phyloP scores from a whole-genome alignment of 495 filamentous ascomycete species.

The Cladorrhinum samala region DNA sequence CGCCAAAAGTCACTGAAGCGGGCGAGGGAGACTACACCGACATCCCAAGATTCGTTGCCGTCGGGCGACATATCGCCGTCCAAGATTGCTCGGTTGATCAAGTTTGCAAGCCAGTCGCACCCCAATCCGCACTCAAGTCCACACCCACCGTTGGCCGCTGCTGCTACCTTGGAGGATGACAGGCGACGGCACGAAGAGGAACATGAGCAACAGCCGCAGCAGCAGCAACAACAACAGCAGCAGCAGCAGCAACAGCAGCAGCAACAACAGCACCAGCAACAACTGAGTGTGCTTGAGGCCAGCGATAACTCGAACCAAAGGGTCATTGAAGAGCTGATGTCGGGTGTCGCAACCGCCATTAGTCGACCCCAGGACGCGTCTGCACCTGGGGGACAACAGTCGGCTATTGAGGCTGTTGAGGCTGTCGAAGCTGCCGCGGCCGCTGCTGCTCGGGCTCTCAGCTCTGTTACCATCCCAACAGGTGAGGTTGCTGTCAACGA shows the following conservation, averaged over 20 bases:
- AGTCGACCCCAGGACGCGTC: slow-evolving; percentile 44
- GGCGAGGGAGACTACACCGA: slow-evolving; percentile 40
- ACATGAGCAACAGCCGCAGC: slow-evolving; percentile 34
- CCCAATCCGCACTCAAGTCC: background rate
- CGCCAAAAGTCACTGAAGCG: slow-evolving; percentile 44
- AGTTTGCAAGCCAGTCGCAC: slow-evolving; percentile 40
- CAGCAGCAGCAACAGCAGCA: too few species aligned
- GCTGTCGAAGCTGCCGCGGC: slow-evolving; percentile 39
- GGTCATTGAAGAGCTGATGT: slow-evolving; percentile 50
- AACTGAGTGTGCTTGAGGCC: slow-evolving; percentile 29
- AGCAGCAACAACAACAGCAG: too few species aligned
- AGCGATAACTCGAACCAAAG: slow-evolving; percentile 50
- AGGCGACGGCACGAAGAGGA: slow-evolving; percentile 45
- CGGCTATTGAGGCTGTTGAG: slow-evolving; percentile 11
- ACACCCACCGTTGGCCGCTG: slow-evolving; percentile 45
- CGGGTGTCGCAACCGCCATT: slow-evolving; percentile 43
- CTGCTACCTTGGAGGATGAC: slow-evolving; percentile 52
- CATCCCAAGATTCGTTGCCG: slow-evolving; percentile 31
- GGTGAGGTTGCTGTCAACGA: slow-evolving; percentile 23
- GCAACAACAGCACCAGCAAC: slow-evolving; percentile 35
- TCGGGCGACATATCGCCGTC: slow-evolving; percentile 43
- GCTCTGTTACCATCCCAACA: slow-evolving; percentile 31
- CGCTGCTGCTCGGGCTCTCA: slow-evolving; percentile 22
- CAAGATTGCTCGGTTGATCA: slow-evolving; percentile 45
- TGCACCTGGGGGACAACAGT: slow-evolving; percentile 25